Evolutionary conservation across 176 grass and related monocot species (phyloP).

Genomic region (Musa acuminata): DNA sequence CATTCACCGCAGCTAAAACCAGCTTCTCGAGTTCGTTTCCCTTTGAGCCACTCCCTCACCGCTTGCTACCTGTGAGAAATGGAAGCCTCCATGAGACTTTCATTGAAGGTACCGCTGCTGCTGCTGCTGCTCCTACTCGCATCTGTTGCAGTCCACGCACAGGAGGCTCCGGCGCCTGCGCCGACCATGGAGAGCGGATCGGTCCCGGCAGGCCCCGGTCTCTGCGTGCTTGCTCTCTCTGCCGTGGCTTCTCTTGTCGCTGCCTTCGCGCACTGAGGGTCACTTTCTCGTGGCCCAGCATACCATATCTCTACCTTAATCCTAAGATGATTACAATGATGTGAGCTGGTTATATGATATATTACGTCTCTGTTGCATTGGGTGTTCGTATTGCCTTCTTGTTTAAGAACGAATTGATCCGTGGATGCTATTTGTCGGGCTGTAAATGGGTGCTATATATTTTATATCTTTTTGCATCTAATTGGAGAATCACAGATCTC

Average conservation of each 20-base stretch:
- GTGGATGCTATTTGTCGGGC: too few species aligned
- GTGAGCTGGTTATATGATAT: too few species aligned
- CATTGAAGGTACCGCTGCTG: not conserved
- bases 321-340: too few species aligned
- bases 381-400: too few species aligned
- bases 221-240: not conserved
- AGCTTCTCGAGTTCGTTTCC: too few species aligned
- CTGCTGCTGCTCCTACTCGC: constrained; percentile 1
- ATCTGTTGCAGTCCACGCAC: not conserved
- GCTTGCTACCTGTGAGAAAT: not conserved
- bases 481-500: too few species aligned
- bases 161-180: not conserved
- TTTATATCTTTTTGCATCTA: too few species aligned
- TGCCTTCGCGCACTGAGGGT: not conserved
- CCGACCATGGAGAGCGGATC: constrained; percentile 17
- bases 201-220: not conserved
- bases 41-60: not conserved
- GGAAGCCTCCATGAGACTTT: not conserved
- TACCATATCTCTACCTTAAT: too few species aligned
- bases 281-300: constrained; percentile 3
- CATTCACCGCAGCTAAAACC: constrained; percentile 3
- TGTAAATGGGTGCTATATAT: too few species aligned
- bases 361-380: too few species aligned
- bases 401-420: too few species aligned
- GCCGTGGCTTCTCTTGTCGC: not conserved